These are phyloP conservation scores for Penicillium thymicola DNA, from an alignment of 2,329 filamentous ascomycete species.

Conservation along the genomic window DNA sequence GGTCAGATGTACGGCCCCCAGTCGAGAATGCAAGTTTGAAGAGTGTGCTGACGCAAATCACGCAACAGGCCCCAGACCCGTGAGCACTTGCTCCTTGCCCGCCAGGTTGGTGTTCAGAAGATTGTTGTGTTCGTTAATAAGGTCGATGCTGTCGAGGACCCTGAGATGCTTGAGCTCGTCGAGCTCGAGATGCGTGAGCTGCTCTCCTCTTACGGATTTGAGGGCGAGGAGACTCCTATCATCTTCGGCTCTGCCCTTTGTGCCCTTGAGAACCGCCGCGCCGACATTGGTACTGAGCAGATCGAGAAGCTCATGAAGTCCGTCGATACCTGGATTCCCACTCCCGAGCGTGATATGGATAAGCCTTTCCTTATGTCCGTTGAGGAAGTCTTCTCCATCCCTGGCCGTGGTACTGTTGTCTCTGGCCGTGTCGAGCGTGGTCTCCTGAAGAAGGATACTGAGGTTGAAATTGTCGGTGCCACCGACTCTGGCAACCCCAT, in stretches of 20 bases:
- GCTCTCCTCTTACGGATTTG: slow-evolving; percentile 87
- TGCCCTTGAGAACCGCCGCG: slow-evolving; percentile 80
- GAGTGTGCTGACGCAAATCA: slow-evolving; percentile 21
- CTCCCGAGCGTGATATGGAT: slow-evolving; percentile 86
- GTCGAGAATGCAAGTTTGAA: background rate
- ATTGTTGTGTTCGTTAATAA: slow-evolving; percentile 99
- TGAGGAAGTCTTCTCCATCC: slow-evolving; percentile 87
- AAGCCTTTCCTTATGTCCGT: slow-evolving; percentile 99
- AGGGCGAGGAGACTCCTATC: slow-evolving; percentile 96
- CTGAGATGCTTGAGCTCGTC: slow-evolving; percentile 99
- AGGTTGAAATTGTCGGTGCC: slow-evolving; percentile 94
- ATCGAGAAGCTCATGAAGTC: slow-evolving; percentile 88
- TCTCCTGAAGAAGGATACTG: slow-evolving; percentile 84
- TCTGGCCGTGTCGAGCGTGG: slow-evolving; percentile 98
- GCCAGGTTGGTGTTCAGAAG: slow-evolving; percentile 96
- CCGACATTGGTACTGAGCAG: slow-evolving; percentile 81
- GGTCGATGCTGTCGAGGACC: slow-evolving; percentile 93
- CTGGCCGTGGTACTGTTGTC: slow-evolving; percentile 92
- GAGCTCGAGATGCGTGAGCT: slow-evolving; percentile 99
- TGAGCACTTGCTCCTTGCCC: slow-evolving; percentile 95
- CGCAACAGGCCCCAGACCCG: slow-evolving; percentile 77
- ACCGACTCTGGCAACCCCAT: slow-evolving; percentile 62
- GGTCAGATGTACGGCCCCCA: slow-evolving; percentile 74
- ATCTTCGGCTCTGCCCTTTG: slow-evolving; percentile 95
- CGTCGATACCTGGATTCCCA: slow-evolving; percentile 95